Evolutionary conservation across 1,284 basidiomycete genomes (phyloP).

Genomic region (Chalciporus sp.): DNA sequence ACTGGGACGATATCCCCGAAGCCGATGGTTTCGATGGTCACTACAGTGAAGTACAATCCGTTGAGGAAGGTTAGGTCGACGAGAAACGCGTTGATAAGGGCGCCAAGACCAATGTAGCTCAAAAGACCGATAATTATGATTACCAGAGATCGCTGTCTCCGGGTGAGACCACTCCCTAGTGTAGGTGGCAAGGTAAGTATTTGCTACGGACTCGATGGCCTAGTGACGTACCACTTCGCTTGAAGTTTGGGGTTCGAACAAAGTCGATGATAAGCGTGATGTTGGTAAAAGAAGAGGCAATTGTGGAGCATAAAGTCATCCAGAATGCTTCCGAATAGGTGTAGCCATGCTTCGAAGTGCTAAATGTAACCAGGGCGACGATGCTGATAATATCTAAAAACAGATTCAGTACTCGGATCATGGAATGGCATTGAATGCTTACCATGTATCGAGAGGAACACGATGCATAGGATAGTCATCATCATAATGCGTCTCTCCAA

Average conservation of each 20-base stretch:
- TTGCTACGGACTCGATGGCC: neutral
- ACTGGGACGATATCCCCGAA: conserved; percentile 76
- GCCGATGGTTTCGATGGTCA: conserved; percentile 75
- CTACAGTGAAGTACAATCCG: conserved; percentile 70
- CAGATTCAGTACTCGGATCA: neutral
- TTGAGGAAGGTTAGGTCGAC: conserved; percentile 65
- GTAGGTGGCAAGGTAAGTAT: neutral
- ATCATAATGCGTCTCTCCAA: conserved; percentile 63
- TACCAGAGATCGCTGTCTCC: conserved; percentile 77
- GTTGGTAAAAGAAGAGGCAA: conserved; percentile 69
- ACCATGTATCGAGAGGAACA: conserved; percentile 72
- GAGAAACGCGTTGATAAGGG: conserved; percentile 61
- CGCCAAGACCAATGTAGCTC: conserved; percentile 73
- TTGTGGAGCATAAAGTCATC: conserved; percentile 80
- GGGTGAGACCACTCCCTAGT: conserved; percentile 75
- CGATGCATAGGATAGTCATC: conserved; percentile 66
- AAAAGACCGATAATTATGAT: conserved; percentile 78
- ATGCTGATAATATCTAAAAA: conserved; percentile 71
- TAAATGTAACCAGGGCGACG: conserved; percentile 63
- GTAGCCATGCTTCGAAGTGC: conserved; percentile 67
- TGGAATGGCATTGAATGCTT: conserved; percentile 18
- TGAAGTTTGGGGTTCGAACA: conserved; percentile 63
- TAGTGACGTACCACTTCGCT: conserved; percentile 54
- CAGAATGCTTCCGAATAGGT: conserved; percentile 78
- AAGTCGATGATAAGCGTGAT: conserved; percentile 69